Conservation (phyloP, 2,329 filamentous ascomycete genomes). For the Exophiala calicioides region DNA sequence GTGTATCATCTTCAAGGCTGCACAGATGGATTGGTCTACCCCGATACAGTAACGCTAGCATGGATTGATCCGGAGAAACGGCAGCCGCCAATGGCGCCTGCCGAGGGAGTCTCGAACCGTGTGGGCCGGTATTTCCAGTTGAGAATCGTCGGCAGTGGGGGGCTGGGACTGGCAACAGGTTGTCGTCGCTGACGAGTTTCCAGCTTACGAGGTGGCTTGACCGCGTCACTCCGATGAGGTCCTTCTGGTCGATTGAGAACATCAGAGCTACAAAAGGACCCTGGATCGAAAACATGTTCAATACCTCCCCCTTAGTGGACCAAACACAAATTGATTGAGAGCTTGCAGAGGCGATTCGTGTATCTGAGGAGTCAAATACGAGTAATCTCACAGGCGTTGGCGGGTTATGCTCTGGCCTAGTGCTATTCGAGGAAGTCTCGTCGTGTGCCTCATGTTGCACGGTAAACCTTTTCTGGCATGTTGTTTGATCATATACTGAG, state of each 20-base stretch:
- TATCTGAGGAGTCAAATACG: not conserved
- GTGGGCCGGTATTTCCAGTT: not conserved
- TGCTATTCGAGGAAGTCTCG: not conserved
- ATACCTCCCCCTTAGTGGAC: not conserved
- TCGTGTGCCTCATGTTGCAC: not conserved
- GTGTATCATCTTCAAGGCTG: conserved; percentile 1
- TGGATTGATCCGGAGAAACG: not conserved
- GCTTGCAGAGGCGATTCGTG: conserved; percentile 3
- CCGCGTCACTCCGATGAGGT: not conserved
- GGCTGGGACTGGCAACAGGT: not conserved
- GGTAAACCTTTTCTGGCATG: not conserved
- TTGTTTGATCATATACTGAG: conserved; percentile 3
- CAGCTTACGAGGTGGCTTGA: not conserved
- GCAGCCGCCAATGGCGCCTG: not conserved
- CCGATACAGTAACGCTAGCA: conserved; percentile 4
- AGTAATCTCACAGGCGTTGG: conserved; percentile 1
- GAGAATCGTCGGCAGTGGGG: not conserved
- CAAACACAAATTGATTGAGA: not conserved
- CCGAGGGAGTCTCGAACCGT: not conserved
- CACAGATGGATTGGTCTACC: conserved; percentile 1
- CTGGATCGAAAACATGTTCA: not conserved
- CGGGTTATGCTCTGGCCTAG: not conserved
- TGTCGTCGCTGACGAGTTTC: not conserved
- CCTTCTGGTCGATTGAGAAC: not conserved
- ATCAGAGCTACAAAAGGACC: not conserved